These are phyloP conservation scores for Solanum chmielewskii DNA, from an alignment of 257 asterid genomes.

Conservation along the genomic window DNA sequence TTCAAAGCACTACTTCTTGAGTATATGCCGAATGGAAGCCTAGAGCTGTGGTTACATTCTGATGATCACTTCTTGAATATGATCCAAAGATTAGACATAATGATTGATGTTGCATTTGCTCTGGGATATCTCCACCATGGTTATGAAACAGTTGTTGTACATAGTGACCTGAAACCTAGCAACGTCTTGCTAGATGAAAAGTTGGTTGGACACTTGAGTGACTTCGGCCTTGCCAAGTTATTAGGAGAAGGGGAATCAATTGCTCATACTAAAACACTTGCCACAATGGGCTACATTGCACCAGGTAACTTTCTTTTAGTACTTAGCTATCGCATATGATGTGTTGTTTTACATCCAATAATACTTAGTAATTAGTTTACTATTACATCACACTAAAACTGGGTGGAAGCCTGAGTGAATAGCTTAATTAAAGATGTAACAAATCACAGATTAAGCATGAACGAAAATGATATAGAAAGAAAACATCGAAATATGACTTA, in stretches of 20 bases:
- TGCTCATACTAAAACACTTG: not conserved
- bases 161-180: not conserved
- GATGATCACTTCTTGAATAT: not conserved
- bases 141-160: not conserved
- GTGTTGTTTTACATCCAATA: not conserved
- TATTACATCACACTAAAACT: no score
- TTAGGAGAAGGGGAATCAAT: not conserved
- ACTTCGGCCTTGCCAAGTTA: not conserved
- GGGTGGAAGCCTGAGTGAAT: not conserved
- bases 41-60: not conserved
- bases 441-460: not conserved
- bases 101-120: not conserved
- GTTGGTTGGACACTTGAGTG: not conserved
- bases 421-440: not conserved
- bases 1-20: not conserved
- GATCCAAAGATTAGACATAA: not conserved
- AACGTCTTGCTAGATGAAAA: not conserved
- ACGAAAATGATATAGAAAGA: not conserved
- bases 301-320: not conserved
- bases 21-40: not conserved
- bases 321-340: not conserved
- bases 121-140: not conserved
- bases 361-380: no score
- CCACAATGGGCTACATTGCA: not conserved
- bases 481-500: not conserved